A percentile compares a stretch with the other conserved stretches of the same genome.
Conservation (phyloP, 331 rosid genomes). For the Acacia pycnantha region DNA sequence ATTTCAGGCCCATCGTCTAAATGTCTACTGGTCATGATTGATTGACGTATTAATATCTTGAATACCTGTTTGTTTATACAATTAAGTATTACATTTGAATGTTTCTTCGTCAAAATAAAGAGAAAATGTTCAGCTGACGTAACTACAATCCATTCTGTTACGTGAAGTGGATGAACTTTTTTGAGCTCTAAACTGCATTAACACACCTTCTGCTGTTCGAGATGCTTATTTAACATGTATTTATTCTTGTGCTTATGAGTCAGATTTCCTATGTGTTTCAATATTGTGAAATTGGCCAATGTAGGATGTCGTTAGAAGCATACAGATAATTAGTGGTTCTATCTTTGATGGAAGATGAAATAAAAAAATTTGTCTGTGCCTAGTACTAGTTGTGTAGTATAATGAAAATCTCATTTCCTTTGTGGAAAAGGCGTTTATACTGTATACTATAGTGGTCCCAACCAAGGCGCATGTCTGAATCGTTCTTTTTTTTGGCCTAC, state of each 20-base stretch:
- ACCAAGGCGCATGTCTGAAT: not conserved
- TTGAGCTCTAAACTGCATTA: not conserved
- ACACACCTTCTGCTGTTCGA: not conserved
- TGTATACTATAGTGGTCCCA: not conserved
- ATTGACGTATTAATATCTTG: not conserved
- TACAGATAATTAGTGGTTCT: not conserved
- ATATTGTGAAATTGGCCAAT: not conserved
- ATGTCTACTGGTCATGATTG: not conserved
- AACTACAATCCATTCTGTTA: not conserved
- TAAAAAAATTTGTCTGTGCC: not conserved
- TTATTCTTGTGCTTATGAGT: not conserved
- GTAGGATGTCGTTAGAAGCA: not conserved
- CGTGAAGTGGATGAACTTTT: not conserved
- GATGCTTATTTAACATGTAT: not conserved
- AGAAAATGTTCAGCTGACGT: not conserved
- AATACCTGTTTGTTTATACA: not conserved
- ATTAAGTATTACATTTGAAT: not conserved
- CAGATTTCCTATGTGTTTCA: not conserved
- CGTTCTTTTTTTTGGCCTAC: not conserved
- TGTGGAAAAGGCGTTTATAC: not conserved
- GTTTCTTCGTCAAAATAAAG: not conserved
- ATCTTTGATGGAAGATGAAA: not conserved
- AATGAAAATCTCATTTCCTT: not conserved
- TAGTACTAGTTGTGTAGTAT: not conserved
- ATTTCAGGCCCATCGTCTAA: not conserved